phyloP scores from a whole-genome alignment of 352 stramenopile genomes.

The Pythium aristosporum region DNA sequence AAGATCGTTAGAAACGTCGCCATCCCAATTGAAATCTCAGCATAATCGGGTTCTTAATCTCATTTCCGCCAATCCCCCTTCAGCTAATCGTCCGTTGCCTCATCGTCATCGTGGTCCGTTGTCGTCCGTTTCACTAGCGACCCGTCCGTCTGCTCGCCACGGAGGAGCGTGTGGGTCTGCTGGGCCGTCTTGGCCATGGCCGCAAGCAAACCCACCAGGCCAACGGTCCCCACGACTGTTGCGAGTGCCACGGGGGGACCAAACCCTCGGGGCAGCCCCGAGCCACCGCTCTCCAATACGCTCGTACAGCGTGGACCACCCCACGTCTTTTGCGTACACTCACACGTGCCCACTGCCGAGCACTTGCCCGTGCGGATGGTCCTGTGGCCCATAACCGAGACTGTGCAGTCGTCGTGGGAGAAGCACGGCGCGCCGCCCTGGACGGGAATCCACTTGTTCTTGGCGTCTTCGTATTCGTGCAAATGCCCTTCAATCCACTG shows the following conservation, averaged over 20 bases:
- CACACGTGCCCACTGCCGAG: not conserved
- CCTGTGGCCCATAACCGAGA: not conserved
- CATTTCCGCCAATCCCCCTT: no score
- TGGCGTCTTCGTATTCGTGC: slow-evolving; percentile 15
- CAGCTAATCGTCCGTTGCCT: not conserved
- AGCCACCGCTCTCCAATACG: not conserved
- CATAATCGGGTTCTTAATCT: no score
- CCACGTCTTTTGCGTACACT: slow-evolving; percentile 5
- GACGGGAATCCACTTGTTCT: slow-evolving; percentile 21
- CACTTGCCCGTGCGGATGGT: slow-evolving; percentile 4
- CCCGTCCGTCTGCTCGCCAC: not conserved
- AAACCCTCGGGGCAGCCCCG: not conserved
- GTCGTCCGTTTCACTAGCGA: not conserved
- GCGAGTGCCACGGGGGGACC: not conserved
- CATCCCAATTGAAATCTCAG: no score
- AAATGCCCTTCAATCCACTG: slow-evolving; percentile 26
- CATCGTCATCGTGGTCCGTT: not conserved
- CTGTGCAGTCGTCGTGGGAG: slow-evolving; percentile 17
- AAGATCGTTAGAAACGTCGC: no score
- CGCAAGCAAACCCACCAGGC: not conserved
- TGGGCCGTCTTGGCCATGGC: not conserved
- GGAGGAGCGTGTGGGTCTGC: not conserved
- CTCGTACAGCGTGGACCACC: slow-evolving; percentile 6
- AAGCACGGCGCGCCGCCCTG: slow-evolving; percentile 11
- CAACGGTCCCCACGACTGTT: not conserved